phyloP scores from a whole-genome alignment of 2,329 filamentous ascomycete species.

The Aspergillus sp. region DNA sequence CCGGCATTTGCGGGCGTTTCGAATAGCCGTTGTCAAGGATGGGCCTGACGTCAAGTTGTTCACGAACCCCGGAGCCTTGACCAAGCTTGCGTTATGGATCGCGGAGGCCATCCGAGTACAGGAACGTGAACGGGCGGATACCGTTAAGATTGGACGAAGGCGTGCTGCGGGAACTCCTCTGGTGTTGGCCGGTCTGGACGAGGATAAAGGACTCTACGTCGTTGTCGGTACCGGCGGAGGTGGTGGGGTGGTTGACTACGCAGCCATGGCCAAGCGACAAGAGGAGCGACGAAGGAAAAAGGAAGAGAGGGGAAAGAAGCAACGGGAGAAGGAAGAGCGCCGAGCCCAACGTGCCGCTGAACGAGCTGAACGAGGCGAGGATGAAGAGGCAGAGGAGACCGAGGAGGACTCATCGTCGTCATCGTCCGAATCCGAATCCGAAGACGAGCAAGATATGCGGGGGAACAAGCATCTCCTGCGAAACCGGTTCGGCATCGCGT shows the following conservation, averaged over 20 bases:
- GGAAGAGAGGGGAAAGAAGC: constrained; percentile 53
- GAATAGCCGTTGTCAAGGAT: constrained; percentile 92
- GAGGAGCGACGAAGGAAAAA: constrained; percentile 53
- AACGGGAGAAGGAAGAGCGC: constrained; percentile 56
- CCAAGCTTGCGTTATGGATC: constrained; percentile 89
- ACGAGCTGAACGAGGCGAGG: constrained; percentile 44
- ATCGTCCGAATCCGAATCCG: constrained; percentile 43
- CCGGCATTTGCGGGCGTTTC: constrained; percentile 81
- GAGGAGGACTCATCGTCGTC: constrained; percentile 38
- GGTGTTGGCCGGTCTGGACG: constrained; percentile 82
- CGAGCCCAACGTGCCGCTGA: constrained; percentile 48
- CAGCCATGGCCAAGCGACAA: constrained; percentile 59
- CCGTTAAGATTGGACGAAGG: constrained; percentile 40
- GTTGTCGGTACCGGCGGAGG: constrained; percentile 89
- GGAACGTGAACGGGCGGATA: constrained; percentile 71
- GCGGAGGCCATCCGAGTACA: constrained; percentile 85
- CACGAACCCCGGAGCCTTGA: constrained; percentile 82
- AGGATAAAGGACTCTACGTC: constrained; percentile 76
- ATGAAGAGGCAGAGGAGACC: constrained; percentile 55
- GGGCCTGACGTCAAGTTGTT: constrained; percentile 87
- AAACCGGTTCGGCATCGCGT: constrained; percentile 89
- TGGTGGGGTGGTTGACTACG: constrained; percentile 59
- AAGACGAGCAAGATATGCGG: constrained; percentile 46
- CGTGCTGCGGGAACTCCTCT: constrained; percentile 59
- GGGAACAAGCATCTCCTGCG: constrained; percentile 60